phyloP scores from a whole-genome alignment of 768 basidiomycete genomes.

The Fomitopsis pulvina region DNA sequence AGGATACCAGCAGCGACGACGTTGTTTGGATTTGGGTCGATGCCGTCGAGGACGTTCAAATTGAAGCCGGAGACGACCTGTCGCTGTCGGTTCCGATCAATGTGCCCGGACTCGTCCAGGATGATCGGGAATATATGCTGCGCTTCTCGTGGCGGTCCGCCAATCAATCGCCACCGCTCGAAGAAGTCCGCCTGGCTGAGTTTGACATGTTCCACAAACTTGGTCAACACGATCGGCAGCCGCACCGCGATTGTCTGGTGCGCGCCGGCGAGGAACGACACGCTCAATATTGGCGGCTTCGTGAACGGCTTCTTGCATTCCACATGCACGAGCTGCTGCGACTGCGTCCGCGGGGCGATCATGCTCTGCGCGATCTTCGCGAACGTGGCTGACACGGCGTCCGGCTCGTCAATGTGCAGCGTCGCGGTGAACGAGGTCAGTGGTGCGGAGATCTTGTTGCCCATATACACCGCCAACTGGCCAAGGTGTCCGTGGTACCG shows the following conservation, averaged over 20 bases:
- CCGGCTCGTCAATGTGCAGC: slow-evolving; percentile 63
- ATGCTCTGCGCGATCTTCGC: slow-evolving; percentile 85
- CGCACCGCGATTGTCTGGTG: slow-evolving; percentile 81
- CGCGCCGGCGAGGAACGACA: slow-evolving; percentile 91
- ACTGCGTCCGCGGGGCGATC: slow-evolving; percentile 78
- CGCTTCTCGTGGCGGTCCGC: slow-evolving; percentile 89
- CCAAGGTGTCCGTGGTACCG: slow-evolving; percentile 94
- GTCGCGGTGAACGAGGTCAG: slow-evolving; percentile 88
- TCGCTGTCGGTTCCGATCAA: slow-evolving; percentile 68
- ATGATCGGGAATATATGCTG: slow-evolving; percentile 82
- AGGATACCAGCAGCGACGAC: slow-evolving; percentile 94
- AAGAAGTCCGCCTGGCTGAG: slow-evolving; percentile 85
- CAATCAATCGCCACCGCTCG: slow-evolving; percentile 96
- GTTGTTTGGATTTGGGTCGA: slow-evolving; percentile 94
- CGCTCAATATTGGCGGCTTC: slow-evolving; percentile 66
- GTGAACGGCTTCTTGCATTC: slow-evolving; percentile 90
- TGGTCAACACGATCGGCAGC: slow-evolving; percentile 81
- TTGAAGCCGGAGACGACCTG: slow-evolving; percentile 75
- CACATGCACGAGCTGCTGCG: slow-evolving; percentile 88
- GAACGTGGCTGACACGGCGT: slow-evolving; percentile 76
- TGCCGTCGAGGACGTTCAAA: slow-evolving; percentile 69
- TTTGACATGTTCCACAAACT: slow-evolving; percentile 92
- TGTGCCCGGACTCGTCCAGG: slow-evolving; percentile 57
- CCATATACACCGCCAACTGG: slow-evolving; percentile 90
- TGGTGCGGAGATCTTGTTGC: slow-evolving; percentile 89